A percentile compares a stretch with the other conserved stretches of the same genome.
Conservation (phyloP, 495 filamentous ascomycete species). For the Astrothelium macrocarpum region DNA sequence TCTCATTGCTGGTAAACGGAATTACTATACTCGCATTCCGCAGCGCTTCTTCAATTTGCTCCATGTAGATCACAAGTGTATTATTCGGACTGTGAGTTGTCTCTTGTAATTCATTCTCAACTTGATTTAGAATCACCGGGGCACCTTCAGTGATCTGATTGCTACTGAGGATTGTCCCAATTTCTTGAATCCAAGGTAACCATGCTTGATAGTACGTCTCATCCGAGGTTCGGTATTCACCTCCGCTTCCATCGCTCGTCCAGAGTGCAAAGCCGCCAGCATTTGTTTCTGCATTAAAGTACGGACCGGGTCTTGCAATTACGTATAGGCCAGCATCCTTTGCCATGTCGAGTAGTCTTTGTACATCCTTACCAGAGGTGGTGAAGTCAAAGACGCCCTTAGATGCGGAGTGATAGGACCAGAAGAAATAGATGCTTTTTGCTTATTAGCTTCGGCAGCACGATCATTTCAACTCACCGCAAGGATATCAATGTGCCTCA, state of each 20-base stretch:
- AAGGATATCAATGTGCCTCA: not conserved
- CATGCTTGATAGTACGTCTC: slow-evolving; percentile 45
- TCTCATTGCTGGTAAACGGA: slow-evolving; percentile 47
- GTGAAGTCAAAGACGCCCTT: slow-evolving; percentile 46
- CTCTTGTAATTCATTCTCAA: slow-evolving; percentile 47
- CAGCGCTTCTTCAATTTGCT: slow-evolving; percentile 42
- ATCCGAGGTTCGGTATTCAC: slow-evolving; percentile 39
- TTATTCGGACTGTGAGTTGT: slow-evolving; percentile 37
- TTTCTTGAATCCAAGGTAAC: slow-evolving; percentile 20
- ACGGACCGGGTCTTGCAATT: slow-evolving; percentile 49
- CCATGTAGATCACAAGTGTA: slow-evolving; percentile 47
- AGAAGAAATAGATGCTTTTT: slow-evolving; percentile 43
- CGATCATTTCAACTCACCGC: not conserved
- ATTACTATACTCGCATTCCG: slow-evolving; percentile 47
- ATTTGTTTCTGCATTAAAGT: slow-evolving; percentile 43
- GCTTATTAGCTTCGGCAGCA: not conserved
- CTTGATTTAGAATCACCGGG: slow-evolving; percentile 46
- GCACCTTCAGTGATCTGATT: slow-evolving; percentile 50
- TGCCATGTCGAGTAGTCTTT: slow-evolving; percentile 45
- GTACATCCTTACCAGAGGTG: slow-evolving; percentile 45
- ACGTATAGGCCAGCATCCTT: slow-evolving; percentile 50
- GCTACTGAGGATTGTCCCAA: slow-evolving; percentile 9
- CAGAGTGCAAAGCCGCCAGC: slow-evolving; percentile 53
- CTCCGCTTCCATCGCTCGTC: slow-evolving; percentile 52
- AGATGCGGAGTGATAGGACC: slow-evolving; percentile 46